Evolutionary conservation across 176 grass and related monocot species (phyloP).

Genomic region (Ensete glaucum): DNA sequence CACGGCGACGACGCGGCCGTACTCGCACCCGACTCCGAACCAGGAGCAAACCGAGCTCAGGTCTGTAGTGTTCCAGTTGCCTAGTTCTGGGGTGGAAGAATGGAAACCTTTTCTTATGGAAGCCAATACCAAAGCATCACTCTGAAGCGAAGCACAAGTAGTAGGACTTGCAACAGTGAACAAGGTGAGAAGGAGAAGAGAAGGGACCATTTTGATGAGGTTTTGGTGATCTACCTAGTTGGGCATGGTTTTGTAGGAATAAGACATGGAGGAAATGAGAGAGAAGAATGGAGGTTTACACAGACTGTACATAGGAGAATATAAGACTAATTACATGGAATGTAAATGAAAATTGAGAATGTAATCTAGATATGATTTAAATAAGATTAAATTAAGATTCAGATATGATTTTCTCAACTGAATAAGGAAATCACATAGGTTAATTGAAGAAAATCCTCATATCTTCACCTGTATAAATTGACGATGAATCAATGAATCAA

Average conservation of each 20-base stretch:
- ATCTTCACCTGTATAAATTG: too few species aligned
- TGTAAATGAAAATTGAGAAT: slow-evolving; percentile 32
- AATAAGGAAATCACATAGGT: too few species aligned
- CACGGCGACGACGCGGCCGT: slow-evolving; percentile 44
- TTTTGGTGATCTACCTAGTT: background rate
- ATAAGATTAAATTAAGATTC: too few species aligned
- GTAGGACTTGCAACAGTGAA: slow-evolving; percentile 1
- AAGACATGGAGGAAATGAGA: background rate
- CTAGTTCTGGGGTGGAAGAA: slow-evolving; percentile 30
- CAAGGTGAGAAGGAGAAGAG: slow-evolving; percentile 10
- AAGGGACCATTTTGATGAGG: background rate
- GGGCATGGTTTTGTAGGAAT: background rate
- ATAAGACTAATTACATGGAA: slow-evolving; percentile 36
- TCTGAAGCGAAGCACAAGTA: slow-evolving; percentile 22
- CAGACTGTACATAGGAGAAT: slow-evolving; percentile 13
- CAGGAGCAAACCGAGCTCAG: slow-evolving; percentile 59
- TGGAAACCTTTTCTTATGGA: slow-evolving; percentile 39
- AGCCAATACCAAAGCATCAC: slow-evolving; percentile 47
- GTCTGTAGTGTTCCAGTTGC: slow-evolving; percentile 40
- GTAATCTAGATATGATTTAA: too few species aligned
- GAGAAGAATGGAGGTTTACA: slow-evolving; percentile 7
- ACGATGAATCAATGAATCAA: too few species aligned
- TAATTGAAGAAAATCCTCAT: too few species aligned
- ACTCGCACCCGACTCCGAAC: slow-evolving; percentile 54
- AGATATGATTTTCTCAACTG: too few species aligned